A percentile compares a stretch with the other conserved stretches of the same genome.
Evolutionary conservation across 2,329 filamentous ascomycete genomes (phyloP).

Genomic region (Clonostachys solani): DNA sequence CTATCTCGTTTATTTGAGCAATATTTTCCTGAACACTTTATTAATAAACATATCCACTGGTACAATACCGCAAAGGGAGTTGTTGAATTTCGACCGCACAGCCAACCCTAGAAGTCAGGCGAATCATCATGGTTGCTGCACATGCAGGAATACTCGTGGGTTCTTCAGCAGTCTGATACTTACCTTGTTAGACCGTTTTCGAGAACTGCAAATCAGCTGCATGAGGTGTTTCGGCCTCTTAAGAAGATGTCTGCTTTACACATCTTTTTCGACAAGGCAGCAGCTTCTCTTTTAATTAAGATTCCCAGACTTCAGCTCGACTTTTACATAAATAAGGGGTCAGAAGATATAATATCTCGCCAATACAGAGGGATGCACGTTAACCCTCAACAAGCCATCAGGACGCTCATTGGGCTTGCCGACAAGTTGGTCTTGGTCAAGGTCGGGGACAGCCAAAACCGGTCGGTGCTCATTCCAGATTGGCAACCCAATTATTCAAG

Average conservation of each 20-base stretch:
- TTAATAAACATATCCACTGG: slow-evolving; percentile 39
- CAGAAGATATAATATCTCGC: slow-evolving; percentile 29
- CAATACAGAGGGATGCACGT: slow-evolving; percentile 46
- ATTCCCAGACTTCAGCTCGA: slow-evolving; percentile 41
- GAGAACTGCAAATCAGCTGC: no score
- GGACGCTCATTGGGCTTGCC: slow-evolving; percentile 40
- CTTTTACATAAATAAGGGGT: slow-evolving; percentile 30
- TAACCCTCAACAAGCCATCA: slow-evolving; percentile 38
- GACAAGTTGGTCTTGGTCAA: slow-evolving; percentile 41
- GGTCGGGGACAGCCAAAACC: slow-evolving; percentile 10
- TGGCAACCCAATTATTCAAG: no score
- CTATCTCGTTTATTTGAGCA: slow-evolving; percentile 18
- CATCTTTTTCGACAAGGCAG: not conserved
- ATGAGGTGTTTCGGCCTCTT: not conserved
- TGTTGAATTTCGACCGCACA: no score
- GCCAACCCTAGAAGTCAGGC: no score
- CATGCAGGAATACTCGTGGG: no score
- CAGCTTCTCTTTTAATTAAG: slow-evolving; percentile 26
- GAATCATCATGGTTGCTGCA: no score
- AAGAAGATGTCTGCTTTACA: not conserved
- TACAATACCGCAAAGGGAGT: slow-evolving; percentile 16
- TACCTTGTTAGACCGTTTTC: no score
- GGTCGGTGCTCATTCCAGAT: slow-evolving; percentile 26
- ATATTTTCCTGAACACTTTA: slow-evolving; percentile 28
- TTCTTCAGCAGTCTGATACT: no score